Conservation (phyloP, 352 stramenopile species). For the Globisporangium acanthophoron region DNA sequence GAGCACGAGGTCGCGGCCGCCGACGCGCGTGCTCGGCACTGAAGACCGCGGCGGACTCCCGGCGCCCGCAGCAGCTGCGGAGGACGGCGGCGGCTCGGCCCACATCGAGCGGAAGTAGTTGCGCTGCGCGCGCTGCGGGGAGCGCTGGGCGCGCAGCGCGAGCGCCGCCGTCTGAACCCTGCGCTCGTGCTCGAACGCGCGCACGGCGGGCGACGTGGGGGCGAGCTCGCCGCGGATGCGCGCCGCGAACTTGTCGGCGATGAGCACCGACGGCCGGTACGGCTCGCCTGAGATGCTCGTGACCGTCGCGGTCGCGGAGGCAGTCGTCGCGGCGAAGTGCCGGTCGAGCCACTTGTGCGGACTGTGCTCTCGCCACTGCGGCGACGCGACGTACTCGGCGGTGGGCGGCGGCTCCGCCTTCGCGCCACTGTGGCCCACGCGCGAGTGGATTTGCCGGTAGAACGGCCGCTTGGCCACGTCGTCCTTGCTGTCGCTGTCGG, state of each 20-base stretch:
- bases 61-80: not conserved
- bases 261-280: conserved; percentile 32
- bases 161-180: conserved; percentile 35
- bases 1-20: conserved; percentile 12
- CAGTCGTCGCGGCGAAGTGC: conserved; percentile 46
- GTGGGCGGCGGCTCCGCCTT: conserved; percentile 27
- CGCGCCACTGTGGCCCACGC: conserved; percentile 3
- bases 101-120: conserved; percentile 69
- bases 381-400: conserved; percentile 48
- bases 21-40: not conserved
- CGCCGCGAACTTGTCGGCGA: conserved; percentile 37
- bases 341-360: conserved; percentile 45
- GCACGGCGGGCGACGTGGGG: conserved; percentile 1
- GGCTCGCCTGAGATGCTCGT: conserved; percentile 34
- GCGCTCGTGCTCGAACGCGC: conserved; percentile 29
- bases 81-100: conserved; percentile 18
- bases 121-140: conserved; percentile 27
- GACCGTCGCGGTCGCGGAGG: conserved; percentile 40
- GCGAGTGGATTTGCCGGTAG: conserved; percentile 10
- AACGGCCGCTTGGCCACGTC: conserved; percentile 13
- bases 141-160: conserved; percentile 17
- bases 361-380: conserved; percentile 46
- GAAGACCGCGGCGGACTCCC: not conserved
- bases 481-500: not conserved
- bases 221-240: conserved; percentile 2